A percentile compares a stretch with the other conserved stretches of the same genome.
Evolutionary conservation across 768 basidiomycete species (phyloP).

Genomic region (Suillus brevipes): DNA sequence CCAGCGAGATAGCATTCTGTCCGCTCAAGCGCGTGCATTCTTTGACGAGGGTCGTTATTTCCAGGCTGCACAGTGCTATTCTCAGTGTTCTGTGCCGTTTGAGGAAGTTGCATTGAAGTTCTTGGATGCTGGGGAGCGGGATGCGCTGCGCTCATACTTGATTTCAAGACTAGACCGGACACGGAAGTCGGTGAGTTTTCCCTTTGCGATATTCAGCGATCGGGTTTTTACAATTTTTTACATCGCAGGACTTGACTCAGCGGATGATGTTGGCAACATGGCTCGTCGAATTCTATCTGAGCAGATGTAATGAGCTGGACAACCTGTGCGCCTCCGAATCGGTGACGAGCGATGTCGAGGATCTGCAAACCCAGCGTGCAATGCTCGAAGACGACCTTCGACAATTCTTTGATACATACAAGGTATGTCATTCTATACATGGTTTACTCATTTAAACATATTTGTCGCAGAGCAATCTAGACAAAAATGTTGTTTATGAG

Average conservation of each 20-base stretch:
- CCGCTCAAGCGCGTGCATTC: slow-evolving; percentile 77
- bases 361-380: slow-evolving; percentile 72
- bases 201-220: background rate
- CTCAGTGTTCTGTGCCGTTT: slow-evolving; percentile 83
- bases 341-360: slow-evolving; percentile 79
- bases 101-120: slow-evolving; percentile 93
- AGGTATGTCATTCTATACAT: slow-evolving; percentile 46
- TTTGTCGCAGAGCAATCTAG: slow-evolving; percentile 69
- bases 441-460: slow-evolving; percentile 1
- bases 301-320: slow-evolving; percentile 95
- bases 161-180: slow-evolving; percentile 85
- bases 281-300: slow-evolving; percentile 96
- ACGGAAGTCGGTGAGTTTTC: slow-evolving; percentile 65
- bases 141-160: slow-evolving; percentile 87
- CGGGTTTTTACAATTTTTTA: background rate
- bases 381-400: slow-evolving; percentile 92
- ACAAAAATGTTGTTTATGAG: slow-evolving; percentile 84
- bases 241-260: slow-evolving; percentile 79
- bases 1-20: slow-evolving; percentile 84
- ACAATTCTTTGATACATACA: slow-evolving; percentile 93
- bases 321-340: slow-evolving; percentile 90
- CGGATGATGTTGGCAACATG: slow-evolving; percentile 98
- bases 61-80: slow-evolving; percentile 89
- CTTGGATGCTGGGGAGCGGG: slow-evolving; percentile 84
- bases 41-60: slow-evolving; percentile 83